Base-by-base conservation (phyloP, 2,329 filamentous ascomycete genomes). In the Diaporthe eres region DNA sequence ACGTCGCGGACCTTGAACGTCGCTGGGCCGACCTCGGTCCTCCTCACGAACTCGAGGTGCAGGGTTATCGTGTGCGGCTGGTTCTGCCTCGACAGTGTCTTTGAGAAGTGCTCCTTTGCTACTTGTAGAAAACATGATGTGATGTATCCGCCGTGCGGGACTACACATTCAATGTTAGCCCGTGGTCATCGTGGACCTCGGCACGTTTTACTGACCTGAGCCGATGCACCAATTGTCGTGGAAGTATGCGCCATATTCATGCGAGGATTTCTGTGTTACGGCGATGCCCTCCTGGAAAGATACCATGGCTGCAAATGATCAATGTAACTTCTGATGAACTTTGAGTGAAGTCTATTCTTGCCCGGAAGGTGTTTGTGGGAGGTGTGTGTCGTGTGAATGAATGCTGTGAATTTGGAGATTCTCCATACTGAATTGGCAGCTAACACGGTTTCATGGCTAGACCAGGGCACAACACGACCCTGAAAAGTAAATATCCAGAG, bases 111-210 rank as follows among this genome's bases (percentile, higher is more conserved):
- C 3, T 78, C 76, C n/a, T 78, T 80, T 17, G 84, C 83, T 2
- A 82, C 84, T 4, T 81, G 78, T 49, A 87, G 79, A 70, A 88
- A 82, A 60, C 84, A 81, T 15, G 84, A 81, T 7, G 86, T 84
- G 3, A 87, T 83, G 74, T 87, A 88, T 57, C 87, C 87, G 75
- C 87, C 86, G 72, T 88, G 86, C 2, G 86, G 86, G n/a, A 88
- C 84, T 85, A 57, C 6, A 13, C 9, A 53, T 22, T 42, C 3
- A 8, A 13, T 4, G 31, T 70, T 39, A 70, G 65, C 65, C 47
- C 5, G 49, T 55, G 49, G 3, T 28, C 49, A 42, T 42, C 15
- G 15, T 55, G 65, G 42, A 22, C 65, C 65, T 55, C 65, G 65
- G 65, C 65, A 70, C 53, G 34, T 53, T 67, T 39, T 55, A 70